Percentiles rank a stretch among this genome's conserved stretches.
phyloP scores from a whole-genome alignment of 2,329 filamentous ascomycete species.

The Akanthomyces lecanii region DNA sequence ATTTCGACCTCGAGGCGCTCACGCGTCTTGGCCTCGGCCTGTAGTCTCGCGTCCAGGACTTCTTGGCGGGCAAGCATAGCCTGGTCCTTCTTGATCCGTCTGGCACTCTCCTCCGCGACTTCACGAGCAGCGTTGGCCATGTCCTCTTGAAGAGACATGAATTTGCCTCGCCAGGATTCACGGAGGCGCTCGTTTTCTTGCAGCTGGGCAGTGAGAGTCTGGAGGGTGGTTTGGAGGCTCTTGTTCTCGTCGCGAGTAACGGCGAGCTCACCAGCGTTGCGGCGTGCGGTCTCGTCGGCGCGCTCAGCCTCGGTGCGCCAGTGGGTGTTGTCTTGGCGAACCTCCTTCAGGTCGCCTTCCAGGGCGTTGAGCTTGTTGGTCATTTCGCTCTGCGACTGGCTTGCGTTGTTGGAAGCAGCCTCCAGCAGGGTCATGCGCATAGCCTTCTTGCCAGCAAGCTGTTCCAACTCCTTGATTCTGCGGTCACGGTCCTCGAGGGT shows the following conservation, averaged over 20 bases:
- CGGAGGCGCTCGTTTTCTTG: constrained; percentile 82
- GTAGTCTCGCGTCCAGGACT: constrained; percentile 71
- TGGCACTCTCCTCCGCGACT: constrained; percentile 76
- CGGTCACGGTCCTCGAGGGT: constrained; percentile 66
- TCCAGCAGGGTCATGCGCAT: constrained; percentile 66
- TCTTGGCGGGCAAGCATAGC: constrained; percentile 75
- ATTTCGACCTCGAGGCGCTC: constrained; percentile 64
- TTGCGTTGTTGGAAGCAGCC: constrained; percentile 56
- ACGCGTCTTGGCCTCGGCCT: constrained; percentile 66
- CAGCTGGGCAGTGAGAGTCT: constrained; percentile 70
- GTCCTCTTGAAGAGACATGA: constrained; percentile 80
- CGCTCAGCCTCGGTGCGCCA: constrained; percentile 61
- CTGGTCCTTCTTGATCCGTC: constrained; percentile 73
- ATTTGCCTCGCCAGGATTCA: constrained; percentile 78
- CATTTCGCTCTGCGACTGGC: constrained; percentile 52
- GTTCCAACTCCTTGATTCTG: constrained; percentile 57
- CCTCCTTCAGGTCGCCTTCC: constrained; percentile 52
- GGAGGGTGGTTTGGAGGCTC: constrained; percentile 68
- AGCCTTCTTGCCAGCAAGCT: constrained; percentile 48
- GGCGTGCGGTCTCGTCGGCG: constrained; percentile 47
- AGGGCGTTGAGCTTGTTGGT: constrained; percentile 50
- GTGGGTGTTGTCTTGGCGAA: constrained; percentile 54
- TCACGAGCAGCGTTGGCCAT: constrained; percentile 76
- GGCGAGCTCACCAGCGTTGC: constrained; percentile 45
- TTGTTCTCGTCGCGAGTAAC: constrained; percentile 59